Evolutionary conservation across 805 yeast genomes (phyloP), one percentile per base, ranked within the genome.

Genomic region (Metschnikowia similis): DNA sequence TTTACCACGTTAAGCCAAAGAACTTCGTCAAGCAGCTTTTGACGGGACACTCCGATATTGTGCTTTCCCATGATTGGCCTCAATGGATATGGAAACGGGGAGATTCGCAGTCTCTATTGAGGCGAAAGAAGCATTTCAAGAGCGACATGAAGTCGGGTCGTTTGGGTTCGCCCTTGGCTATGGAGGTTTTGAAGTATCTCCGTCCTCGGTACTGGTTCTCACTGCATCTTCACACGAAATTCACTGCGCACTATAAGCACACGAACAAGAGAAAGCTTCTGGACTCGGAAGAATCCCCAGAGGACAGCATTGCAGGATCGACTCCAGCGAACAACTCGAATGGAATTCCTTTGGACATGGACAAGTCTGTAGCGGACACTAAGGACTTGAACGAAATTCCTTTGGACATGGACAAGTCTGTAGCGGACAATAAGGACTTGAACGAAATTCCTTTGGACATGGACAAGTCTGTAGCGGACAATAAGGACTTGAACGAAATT

Each of bases 11-110:
- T 46, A 79, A 91, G 35, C 79, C 86, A 42, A 74, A 75, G 48
- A 86, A 85, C 49, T 80, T 79, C 48, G 54, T 82, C 35, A 86
- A 85, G 53, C 67, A 89, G 56, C 66, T 72, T 56, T 56, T 78
- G 58, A 57, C 78, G 51, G 51, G 57, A 10, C 16, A 39, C 14
- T 42, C 81, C 6, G 87, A 88, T 56, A 63, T 90, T 1, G 74
- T 85, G 63, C 52, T 92, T 47, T 80, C 88, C 31, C 99, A 94
- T 66, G 99, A 94, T 70, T 94, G 99, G 99, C 99, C 99, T 0
- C 83, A 75, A 37, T 88, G 87, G 3, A 83, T 91, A 8, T 85
- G 77, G 39, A 67, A 80, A 5, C 68, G 78, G 64, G 98, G 97
- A 0, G 65, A 87, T 58, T 14, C 72, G n/a, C 54, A 64, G 0